Evolutionary conservation across 163 green algal genomes (phyloP).

Genomic region (Scenedesmus sp.): DNA sequence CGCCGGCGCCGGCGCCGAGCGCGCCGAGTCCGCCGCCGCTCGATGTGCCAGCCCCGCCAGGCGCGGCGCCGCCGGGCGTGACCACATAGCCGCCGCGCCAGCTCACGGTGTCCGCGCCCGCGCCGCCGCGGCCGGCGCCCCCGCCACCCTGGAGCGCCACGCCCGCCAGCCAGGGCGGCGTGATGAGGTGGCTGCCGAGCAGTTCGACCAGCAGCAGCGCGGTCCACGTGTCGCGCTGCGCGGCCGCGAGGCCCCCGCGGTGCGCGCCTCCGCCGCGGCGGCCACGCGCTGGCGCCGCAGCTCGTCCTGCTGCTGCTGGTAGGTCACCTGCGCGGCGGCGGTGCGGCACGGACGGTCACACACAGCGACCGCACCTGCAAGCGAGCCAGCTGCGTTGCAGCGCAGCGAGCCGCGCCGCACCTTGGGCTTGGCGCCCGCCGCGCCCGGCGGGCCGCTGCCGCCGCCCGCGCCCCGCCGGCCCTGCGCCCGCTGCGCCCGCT

Average conservation of each 20-base stretch:
- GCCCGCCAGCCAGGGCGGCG: neutral
- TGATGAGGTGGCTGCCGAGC: constrained; percentile 33
- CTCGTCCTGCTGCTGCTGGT: constrained; percentile 34
- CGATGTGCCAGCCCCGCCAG: too few relatives aligned
- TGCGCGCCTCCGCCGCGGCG: neutral
- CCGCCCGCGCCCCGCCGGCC: neutral
- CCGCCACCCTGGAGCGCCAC: constrained; percentile 22
- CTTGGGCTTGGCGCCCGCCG: too few relatives aligned
- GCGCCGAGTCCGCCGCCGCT: too few relatives aligned
- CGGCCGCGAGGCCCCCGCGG: neutral
- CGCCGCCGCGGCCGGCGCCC: neutral
- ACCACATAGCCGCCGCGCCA: constrained; percentile 33
- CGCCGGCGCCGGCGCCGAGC: neutral
- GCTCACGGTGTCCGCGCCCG: too few relatives aligned
- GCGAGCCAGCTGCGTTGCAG: too few relatives aligned
- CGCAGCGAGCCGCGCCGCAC: too few relatives aligned
- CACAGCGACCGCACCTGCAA: too few relatives aligned
- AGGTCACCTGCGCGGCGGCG: constrained; percentile 10
- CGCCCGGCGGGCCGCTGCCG: neutral
- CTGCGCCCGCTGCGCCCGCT: neutral
- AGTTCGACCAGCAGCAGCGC: constrained; percentile 42
- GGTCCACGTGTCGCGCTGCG: constrained; percentile 23
- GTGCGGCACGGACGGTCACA: too few relatives aligned
- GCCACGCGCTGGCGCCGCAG: constrained; percentile 9
- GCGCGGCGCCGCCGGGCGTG: too few relatives aligned